Evolutionary conservation across 2,329 filamentous ascomycete genomes (phyloP).

Genomic region (Nigrograna mackinnonii): DNA sequence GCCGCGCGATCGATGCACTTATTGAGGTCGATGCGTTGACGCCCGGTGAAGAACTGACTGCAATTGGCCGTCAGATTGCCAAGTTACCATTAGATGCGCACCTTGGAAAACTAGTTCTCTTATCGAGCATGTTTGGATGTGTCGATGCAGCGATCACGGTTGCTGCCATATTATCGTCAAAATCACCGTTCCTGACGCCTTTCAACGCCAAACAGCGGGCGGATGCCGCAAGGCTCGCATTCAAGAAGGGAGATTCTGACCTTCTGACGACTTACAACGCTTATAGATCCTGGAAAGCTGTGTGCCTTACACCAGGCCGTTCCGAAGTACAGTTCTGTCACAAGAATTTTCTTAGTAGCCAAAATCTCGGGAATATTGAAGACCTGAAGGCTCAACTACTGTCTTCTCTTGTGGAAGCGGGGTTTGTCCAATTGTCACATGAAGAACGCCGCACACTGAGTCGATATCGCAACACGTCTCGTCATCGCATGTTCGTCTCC

Average conservation of each 20-base stretch:
- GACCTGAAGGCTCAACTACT: conserved; percentile 93
- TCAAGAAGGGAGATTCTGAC: conserved; percentile 86
- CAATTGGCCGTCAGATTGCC: conserved; percentile 83
- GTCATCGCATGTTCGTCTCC: conserved; percentile 78
- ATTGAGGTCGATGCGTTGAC: conserved; percentile 92
- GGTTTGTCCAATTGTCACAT: conserved; percentile 74
- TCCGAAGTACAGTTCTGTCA: conserved; percentile 90
- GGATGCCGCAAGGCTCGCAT: conserved; percentile 76
- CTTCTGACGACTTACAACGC: conserved; percentile 92
- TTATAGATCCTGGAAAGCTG: conserved; percentile 84
- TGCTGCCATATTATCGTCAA: conserved; percentile 90
- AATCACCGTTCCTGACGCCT: conserved; percentile 87
- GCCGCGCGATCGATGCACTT: conserved; percentile 87
- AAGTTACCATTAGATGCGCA: conserved; percentile 92
- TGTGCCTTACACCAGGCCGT: conserved; percentile 70
- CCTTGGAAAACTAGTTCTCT: conserved; percentile 87
- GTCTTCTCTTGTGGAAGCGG: conserved; percentile 81
- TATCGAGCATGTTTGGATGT: conserved; percentile 86
- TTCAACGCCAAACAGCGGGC: conserved; percentile 84
- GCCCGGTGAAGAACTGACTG: conserved; percentile 77
- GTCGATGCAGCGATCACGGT: conserved; percentile 90
- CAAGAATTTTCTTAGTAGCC: conserved; percentile 91
- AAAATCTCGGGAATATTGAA: conserved; percentile 88
- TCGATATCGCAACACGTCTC: conserved; percentile 67
- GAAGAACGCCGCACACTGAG: conserved; percentile 73